Conservation (phyloP, 1,139 yeast species). For the Blastobotrys serpentis region DNA sequence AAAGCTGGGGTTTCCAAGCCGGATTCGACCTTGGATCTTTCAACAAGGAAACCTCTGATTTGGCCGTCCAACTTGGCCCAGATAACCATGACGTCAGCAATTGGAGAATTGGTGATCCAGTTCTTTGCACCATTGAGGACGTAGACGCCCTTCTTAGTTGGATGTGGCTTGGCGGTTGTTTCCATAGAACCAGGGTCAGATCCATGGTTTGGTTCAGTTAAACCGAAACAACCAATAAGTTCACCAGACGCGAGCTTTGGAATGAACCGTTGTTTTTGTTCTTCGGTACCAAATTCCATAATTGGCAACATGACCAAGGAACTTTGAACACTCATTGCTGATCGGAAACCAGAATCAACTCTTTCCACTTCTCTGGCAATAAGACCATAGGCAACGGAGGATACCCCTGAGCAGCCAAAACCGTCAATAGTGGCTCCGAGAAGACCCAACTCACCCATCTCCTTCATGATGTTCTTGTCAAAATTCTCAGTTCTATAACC, state of each 20-base stretch:
- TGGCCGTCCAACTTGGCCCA: conserved; percentile 48
- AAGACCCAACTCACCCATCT: conserved; percentile 46
- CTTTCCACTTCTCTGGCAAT: conserved; percentile 47
- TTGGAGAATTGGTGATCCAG: conserved; percentile 50
- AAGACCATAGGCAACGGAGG: conserved; percentile 45
- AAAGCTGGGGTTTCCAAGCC: conserved; percentile 45
- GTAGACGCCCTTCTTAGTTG: conserved; percentile 45
- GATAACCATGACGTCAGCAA: conserved; percentile 44
- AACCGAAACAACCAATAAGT: conserved; percentile 46
- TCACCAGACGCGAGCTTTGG: conserved; percentile 46
- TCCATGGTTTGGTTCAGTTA: conserved; percentile 49
- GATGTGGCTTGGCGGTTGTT: conserved; percentile 44
- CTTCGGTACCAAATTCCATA: conserved; percentile 43
- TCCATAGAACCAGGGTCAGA: conserved; percentile 49
- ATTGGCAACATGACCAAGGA: conserved; percentile 48
- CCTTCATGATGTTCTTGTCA: conserved; percentile 39
- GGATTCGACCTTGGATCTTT: conserved; percentile 36
- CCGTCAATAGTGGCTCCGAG: conserved; percentile 46
- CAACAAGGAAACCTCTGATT: conserved; percentile 45
- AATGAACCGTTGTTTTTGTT: conserved; percentile 44
- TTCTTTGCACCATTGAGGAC: conserved; percentile 44
- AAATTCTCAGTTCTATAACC: conserved; percentile 44
- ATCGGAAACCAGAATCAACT: conserved; percentile 46
- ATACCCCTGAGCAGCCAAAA: conserved; percentile 46
- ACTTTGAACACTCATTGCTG: conserved; percentile 49